phyloP scores from a whole-genome alignment of 345 rosid species.

The Theobroma cacao region DNA sequence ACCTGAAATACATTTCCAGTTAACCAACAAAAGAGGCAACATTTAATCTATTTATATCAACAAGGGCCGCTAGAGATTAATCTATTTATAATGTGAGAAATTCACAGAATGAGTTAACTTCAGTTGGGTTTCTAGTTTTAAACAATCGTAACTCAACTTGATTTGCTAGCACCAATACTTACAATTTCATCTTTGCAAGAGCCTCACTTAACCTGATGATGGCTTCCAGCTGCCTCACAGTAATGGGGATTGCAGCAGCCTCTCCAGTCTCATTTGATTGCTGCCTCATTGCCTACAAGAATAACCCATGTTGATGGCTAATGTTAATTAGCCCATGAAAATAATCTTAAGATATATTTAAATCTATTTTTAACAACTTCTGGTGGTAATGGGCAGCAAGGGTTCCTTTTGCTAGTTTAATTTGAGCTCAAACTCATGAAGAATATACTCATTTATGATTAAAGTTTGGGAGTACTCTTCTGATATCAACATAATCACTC shows the following conservation, averaged over 20 bases:
- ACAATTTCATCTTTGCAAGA: constrained; percentile 94
- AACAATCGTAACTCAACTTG: background rate
- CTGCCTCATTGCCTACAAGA: constrained; percentile 81
- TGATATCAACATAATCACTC: constrained; percentile 76
- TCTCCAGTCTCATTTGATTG: constrained; percentile 95
- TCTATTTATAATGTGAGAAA: background rate
- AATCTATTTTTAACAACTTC: background rate
- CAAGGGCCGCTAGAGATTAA: background rate
- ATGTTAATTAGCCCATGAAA: background rate
- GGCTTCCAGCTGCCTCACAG: constrained; percentile 96
- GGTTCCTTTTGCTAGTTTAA: background rate
- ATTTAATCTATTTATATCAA: background rate
- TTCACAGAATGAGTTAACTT: background rate
- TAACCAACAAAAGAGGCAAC: background rate
- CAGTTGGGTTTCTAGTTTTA: background rate
- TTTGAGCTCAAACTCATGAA: background rate
- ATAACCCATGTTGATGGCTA: background rate
- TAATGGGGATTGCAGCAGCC: constrained; percentile 79
- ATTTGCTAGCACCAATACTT: constrained; percentile 29
- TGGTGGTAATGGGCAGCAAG: background rate
- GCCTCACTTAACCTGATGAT: constrained; percentile 88
- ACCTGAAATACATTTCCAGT: constrained; percentile 36
- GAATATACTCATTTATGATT: background rate
- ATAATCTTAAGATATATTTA: background rate
- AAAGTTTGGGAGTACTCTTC: constrained; percentile 53